A percentile compares a stretch with the other conserved stretches of the same genome.
These are phyloP conservation scores for Penicillium verhagenii DNA, from an alignment of 495 filamentous ascomycete genomes.

Conservation along the genomic window DNA sequence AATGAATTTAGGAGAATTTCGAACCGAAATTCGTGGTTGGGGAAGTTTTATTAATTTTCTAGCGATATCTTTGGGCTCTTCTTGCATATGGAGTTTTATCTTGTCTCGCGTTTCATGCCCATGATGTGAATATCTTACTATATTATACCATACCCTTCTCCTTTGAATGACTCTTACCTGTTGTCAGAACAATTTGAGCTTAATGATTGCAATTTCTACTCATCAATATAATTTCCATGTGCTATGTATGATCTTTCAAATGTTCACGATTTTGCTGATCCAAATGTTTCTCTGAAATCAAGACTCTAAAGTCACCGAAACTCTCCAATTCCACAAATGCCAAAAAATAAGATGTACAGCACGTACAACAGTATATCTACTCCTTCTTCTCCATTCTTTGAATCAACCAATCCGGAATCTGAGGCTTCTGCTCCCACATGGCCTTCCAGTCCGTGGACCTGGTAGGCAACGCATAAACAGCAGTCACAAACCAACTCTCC, in stretches of 20 bases:
- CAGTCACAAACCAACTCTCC: conserved; percentile 48
- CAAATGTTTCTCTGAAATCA: too few relatives aligned
- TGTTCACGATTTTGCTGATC: too few relatives aligned
- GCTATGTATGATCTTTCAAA: too few relatives aligned
- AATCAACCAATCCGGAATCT: conserved; percentile 10
- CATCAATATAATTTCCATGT: too few relatives aligned
- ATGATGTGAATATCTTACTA: too few relatives aligned
- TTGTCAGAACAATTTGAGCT: too few relatives aligned
- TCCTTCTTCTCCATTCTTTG: not conserved
- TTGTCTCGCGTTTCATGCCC: not conserved
- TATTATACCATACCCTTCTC: not conserved
- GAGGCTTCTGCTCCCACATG: conserved; percentile 7
- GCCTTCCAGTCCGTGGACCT: conserved; percentile 1
- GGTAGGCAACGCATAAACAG: conserved; percentile 48
- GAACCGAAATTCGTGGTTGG: conserved; percentile 22
- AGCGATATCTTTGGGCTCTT: not conserved
- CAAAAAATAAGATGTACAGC: not conserved
- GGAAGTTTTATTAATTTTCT: conserved; percentile 25
- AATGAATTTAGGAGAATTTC: conserved; percentile 34
- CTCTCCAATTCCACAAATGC: not conserved
- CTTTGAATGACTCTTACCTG: too few relatives aligned
- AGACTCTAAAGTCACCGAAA: too few relatives aligned
- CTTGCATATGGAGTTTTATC: too few relatives aligned
- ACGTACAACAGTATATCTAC: not conserved
- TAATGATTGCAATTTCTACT: too few relatives aligned